A percentile compares a stretch with the other conserved stretches of the same genome.
These are phyloP conservation scores for Calonectria naviculata DNA, from an alignment of 2,329 filamentous ascomycete species.

Conservation along the genomic window DNA sequence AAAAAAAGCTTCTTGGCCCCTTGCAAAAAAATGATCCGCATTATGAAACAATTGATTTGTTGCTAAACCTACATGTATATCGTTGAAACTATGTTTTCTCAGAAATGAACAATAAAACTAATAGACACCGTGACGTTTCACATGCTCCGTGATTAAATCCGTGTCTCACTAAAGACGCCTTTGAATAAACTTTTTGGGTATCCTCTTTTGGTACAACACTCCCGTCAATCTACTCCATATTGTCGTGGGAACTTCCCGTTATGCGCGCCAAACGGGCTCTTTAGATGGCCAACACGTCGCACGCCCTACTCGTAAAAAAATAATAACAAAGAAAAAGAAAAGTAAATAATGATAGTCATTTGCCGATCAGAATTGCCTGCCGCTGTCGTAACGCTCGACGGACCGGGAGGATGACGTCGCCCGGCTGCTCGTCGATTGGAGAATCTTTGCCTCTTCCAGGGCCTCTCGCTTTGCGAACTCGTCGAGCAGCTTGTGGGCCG, in stretches of 20 bases:
- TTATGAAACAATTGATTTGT: background rate
- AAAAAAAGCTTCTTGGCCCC: too few species aligned
- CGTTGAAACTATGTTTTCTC: background rate
- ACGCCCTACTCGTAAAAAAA: background rate
- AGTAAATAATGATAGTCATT: too few species aligned
- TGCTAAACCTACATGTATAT: background rate
- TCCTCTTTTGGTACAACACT: conserved; percentile 5
- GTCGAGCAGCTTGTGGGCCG: conserved; percentile 27
- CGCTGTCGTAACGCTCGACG: background rate
- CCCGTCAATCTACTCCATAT: background rate
- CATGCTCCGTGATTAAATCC: conserved; percentile 6
- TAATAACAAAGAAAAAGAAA: too few species aligned
- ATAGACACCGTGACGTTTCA: conserved; percentile 3
- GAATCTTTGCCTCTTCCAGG: conserved; percentile 28
- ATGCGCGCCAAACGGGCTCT: background rate
- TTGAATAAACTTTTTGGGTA: conserved; percentile 11
- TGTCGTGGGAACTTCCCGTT: background rate
- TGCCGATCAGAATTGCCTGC: background rate
- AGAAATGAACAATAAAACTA: background rate
- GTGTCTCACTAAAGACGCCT: conserved; percentile 9
- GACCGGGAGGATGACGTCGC: conserved; percentile 1
- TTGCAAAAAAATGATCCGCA: background rate
- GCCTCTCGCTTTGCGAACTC: conserved; percentile 28
- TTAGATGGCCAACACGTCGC: too few species aligned
- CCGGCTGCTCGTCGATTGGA: background rate